A percentile compares a stretch with the other conserved stretches of the same genome.
These are phyloP conservation scores for Geosmithia flava DNA, from an alignment of 2,329 filamentous ascomycete species.

Conservation along the genomic window DNA sequence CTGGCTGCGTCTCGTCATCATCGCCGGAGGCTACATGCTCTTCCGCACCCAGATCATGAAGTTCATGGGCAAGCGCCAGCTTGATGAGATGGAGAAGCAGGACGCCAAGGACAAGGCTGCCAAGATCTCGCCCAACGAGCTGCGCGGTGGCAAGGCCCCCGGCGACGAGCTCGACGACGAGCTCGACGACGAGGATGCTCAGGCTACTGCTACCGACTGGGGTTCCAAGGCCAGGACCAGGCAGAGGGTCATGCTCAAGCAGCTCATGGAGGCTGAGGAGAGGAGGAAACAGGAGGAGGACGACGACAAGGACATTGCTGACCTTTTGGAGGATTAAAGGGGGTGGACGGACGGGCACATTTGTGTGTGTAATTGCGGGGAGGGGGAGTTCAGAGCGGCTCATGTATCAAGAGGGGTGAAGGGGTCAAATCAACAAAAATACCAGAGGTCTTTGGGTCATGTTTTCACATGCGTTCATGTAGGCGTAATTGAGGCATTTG, in stretches of 20 bases:
- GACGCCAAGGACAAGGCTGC: slow-evolving; percentile 39
- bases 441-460: too few relatives aligned
- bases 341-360: too few relatives aligned
- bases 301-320: slow-evolving; percentile 64
- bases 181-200: slow-evolving; percentile 30
- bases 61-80: slow-evolving; percentile 48
- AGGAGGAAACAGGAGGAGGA: slow-evolving; percentile 47
- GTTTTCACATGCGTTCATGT: too few relatives aligned
- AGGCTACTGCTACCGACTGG: slow-evolving; percentile 44
- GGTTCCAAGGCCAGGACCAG: slow-evolving; percentile 58
- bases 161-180: slow-evolving; percentile 38
- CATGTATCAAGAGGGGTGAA: too few relatives aligned
- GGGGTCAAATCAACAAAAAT: too few relatives aligned
- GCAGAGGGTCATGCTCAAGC: slow-evolving; percentile 55
- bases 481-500: too few relatives aligned
- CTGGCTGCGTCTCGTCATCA: slow-evolving; percentile 57
- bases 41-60: slow-evolving; percentile 64
- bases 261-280: slow-evolving; percentile 51
- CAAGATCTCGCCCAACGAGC: slow-evolving; percentile 51
- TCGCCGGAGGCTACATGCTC: slow-evolving; percentile 63
- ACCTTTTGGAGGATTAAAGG: slow-evolving; percentile 47
- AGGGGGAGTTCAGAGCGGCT: too few relatives aligned
- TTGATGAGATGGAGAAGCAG: slow-evolving; percentile 50
- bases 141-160: slow-evolving; percentile 38
- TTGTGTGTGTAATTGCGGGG: neutral